A percentile compares a stretch with the other conserved stretches of the same genome.
These are phyloP conservation scores for Diversispora epigaea DNA, from an alignment of 192 early-diverging fungal genomes.

Conservation along the genomic window DNA sequence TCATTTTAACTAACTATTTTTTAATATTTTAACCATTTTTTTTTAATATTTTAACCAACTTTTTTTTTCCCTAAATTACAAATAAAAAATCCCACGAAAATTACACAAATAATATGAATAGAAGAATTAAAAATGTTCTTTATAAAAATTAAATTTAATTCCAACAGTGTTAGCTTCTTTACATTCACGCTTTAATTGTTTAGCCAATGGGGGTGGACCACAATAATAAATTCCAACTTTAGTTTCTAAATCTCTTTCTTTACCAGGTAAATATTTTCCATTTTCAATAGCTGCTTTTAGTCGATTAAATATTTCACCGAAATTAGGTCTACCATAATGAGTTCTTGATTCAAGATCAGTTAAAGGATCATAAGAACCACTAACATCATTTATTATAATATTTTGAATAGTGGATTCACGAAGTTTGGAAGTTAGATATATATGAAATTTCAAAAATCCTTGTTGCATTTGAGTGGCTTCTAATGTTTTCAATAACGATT, in stretches of 20 bases:
- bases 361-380: constrained; percentile 61
- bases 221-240: constrained; percentile 86
- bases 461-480: constrained; percentile 57
- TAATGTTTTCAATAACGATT: constrained; percentile 59
- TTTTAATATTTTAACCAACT: no score
- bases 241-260: constrained; percentile 46
- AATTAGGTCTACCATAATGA: constrained; percentile 82
- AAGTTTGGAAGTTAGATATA: constrained; percentile 65
- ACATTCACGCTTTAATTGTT: constrained; percentile 50
- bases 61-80: no score
- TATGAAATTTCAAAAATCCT: constrained; percentile 63
- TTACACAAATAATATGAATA: no score
- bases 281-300: constrained; percentile 41
- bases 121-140: constrained; percentile 63
- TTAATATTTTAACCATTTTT: no score
- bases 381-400: constrained; percentile 55
- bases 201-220: constrained; percentile 69
- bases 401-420: constrained; percentile 61
- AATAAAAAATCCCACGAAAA: no score
- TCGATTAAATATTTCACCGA: constrained; percentile 62
- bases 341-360: constrained; percentile 66
- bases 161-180: constrained; percentile 45
- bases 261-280: constrained; percentile 46
- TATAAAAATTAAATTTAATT: constrained; percentile 63
- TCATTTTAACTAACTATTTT: no score